Evolutionary conservation across 1,284 basidiomycete species (phyloP).

Genomic region (Cutaneotrichosporon sp.): DNA sequence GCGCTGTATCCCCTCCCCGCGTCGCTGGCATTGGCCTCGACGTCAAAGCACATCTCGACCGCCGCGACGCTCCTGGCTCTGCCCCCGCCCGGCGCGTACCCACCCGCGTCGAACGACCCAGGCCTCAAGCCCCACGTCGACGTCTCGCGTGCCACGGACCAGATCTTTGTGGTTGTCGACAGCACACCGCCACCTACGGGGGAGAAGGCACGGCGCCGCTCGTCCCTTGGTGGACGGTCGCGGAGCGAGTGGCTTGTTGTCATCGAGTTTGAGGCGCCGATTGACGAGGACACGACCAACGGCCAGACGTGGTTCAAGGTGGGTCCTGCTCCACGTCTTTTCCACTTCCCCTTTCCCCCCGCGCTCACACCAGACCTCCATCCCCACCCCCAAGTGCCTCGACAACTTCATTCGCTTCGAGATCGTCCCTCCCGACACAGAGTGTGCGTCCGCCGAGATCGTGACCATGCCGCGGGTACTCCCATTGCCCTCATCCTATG

Average conservation of each 20-base stretch:
- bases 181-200: slow-evolving; percentile 12
- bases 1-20: slow-evolving; percentile 40
- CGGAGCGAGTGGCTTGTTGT: slow-evolving; percentile 44
- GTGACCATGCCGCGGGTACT: slow-evolving; percentile 42
- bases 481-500: slow-evolving; percentile 29
- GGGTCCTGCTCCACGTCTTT: neutral
- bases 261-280: slow-evolving; percentile 38
- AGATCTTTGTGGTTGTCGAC: slow-evolving; percentile 39
- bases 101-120: slow-evolving; percentile 20
- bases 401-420: slow-evolving; percentile 45
- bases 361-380: slow-evolving; percentile 10
- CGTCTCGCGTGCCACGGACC: slow-evolving; percentile 38
- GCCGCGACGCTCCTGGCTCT: slow-evolving; percentile 35
- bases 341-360: no score
- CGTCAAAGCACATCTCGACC: slow-evolving; percentile 19
- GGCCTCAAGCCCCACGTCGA: slow-evolving; percentile 33
- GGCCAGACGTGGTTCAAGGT: slow-evolving; percentile 27
- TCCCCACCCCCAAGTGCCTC: slow-evolving; percentile 43
- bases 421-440: slow-evolving; percentile 26
- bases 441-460: slow-evolving; percentile 32
- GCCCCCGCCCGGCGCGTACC: slow-evolving; percentile 26
- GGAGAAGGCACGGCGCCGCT: slow-evolving; percentile 5
- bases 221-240: slow-evolving; percentile 7
- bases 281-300: slow-evolving; percentile 23
- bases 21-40: slow-evolving; percentile 12